These are phyloP conservation scores for Aphanomyces stellatus DNA, from an alignment of 352 stramenopile genomes.

Conservation along the genomic window DNA sequence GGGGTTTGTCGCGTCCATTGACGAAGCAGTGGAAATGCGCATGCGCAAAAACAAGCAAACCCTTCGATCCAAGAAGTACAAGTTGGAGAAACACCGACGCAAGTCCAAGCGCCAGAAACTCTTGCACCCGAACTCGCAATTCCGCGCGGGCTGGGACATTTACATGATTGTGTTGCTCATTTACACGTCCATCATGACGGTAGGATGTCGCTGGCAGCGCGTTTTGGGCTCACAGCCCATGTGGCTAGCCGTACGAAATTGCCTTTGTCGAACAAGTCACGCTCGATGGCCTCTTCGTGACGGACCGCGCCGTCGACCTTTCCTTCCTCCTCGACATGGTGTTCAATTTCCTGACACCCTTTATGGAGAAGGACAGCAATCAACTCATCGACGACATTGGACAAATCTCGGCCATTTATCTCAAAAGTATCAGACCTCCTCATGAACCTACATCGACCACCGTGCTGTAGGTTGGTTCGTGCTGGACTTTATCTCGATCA, in stretches of 20 bases:
- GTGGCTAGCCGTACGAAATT: constrained; percentile 10
- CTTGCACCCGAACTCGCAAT: constrained; percentile 13
- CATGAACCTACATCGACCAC: not conserved
- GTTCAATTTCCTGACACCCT: constrained; percentile 20
- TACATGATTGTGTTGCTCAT: constrained; percentile 16
- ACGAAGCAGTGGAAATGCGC: constrained; percentile 7
- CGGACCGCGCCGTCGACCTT: constrained; percentile 16
- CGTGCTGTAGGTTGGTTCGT: constrained; percentile 18
- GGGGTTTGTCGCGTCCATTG: not conserved
- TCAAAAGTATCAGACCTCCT: not conserved
- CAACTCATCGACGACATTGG: constrained; percentile 10
- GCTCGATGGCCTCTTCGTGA: constrained; percentile 13
- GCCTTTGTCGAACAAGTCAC: constrained; percentile 4
- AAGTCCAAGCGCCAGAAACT: not conserved
- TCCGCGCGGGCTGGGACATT: constrained; percentile 12
- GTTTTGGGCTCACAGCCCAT: not conserved
- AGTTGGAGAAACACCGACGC: not conserved
- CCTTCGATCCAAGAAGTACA: not conserved
- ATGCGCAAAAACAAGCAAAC: constrained; percentile 19
- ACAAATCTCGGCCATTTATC: not conserved
- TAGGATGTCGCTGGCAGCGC: not conserved
- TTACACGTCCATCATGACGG: constrained; percentile 1
- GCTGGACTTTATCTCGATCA: constrained; percentile 19
- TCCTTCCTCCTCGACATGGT: constrained; percentile 20
- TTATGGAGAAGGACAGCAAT: constrained; percentile 16